Evolutionary conservation across 805 yeast genomes (phyloP), one percentile per base, ranked within the genome.

Genomic region (Candida jianshihensis): DNA sequence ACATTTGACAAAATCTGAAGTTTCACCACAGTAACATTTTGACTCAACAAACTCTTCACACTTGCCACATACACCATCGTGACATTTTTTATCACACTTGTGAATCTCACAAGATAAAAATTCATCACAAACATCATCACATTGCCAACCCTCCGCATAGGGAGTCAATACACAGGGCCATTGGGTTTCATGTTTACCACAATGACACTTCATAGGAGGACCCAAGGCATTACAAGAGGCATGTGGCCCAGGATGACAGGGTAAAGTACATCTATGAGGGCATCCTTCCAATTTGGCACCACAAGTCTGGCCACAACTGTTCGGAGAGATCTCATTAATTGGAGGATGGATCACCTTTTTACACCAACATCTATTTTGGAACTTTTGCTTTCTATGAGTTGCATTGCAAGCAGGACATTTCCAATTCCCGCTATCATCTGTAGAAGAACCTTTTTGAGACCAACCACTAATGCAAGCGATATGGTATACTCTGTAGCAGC

Each of bases 181-280:
- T 51, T 84, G 92, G 36, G 71, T 72, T 13, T 66, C 55, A 34
- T 71, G 65, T 27, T 69, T 70, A 2, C 96, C 96, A 64, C 97
- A 88, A 20, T 66, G 64, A 58, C 96, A 88, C 27, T 60, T 61
- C 63, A 82, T 59, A 9, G 64, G 58, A 0, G 94, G 90, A 0
- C 90, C 87, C 54, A 81, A 59, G 2, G 95, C 87, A 12, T 82
- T 78, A 62, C 97, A 88, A 27, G 65, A 64, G 1, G 86, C 77
- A 57, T 89, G 96, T 1, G 88, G 82, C 0, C 96, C 97, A 3
- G 96, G 90, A 56, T 88, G 97, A 54, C 97, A 88, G 13, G 71
- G 68, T 4, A 77, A 60, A 1, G 83, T 59, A 52, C 97, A 88
- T 3, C 76, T 73, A 54, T 88, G 97, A 2, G 78, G 69, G 54